phyloP scores from a whole-genome alignment of 2,329 filamentous ascomycete genomes.

The Phoma sp. region DNA sequence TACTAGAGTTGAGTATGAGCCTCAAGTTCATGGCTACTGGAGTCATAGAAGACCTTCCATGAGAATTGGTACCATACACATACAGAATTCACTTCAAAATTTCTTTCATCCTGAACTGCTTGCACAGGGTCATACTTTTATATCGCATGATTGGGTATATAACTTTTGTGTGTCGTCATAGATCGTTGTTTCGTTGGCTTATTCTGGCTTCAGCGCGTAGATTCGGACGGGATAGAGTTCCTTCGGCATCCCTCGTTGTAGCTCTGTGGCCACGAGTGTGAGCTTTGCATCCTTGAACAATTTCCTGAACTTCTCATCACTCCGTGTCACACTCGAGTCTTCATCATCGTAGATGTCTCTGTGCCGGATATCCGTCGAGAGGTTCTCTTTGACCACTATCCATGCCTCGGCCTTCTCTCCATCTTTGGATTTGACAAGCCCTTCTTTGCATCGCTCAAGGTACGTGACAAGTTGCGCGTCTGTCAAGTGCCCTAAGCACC shows the following conservation, averaged over 20 bases:
- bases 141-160: conserved; percentile 11
- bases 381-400: conserved; percentile 83
- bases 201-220: conserved; percentile 73
- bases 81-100: background rate
- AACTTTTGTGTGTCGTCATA: background rate
- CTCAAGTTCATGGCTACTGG: conserved; percentile 35
- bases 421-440: conserved; percentile 47
- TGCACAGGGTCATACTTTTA: background rate
- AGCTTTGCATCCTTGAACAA: conserved; percentile 75
- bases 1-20: conserved; percentile 29
- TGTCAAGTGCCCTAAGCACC: conserved; percentile 84
- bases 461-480: conserved; percentile 74
- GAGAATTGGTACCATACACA: background rate
- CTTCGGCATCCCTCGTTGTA: conserved; percentile 67
- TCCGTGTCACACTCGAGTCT: conserved; percentile 80
- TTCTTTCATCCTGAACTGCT: too few relatives aligned
- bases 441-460: conserved; percentile 64
- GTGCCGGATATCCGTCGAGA: conserved; percentile 59
- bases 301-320: conserved; percentile 71
- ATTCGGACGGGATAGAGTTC: conserved; percentile 75
- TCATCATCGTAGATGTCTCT: conserved; percentile 74
- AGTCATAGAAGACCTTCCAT: conserved; percentile 8
- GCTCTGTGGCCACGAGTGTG: conserved; percentile 54
- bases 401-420: conserved; percentile 53
- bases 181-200: background rate